phyloP scores from a whole-genome alignment of 2,329 filamentous ascomycete species.

The Dactylellina drechsleri region DNA sequence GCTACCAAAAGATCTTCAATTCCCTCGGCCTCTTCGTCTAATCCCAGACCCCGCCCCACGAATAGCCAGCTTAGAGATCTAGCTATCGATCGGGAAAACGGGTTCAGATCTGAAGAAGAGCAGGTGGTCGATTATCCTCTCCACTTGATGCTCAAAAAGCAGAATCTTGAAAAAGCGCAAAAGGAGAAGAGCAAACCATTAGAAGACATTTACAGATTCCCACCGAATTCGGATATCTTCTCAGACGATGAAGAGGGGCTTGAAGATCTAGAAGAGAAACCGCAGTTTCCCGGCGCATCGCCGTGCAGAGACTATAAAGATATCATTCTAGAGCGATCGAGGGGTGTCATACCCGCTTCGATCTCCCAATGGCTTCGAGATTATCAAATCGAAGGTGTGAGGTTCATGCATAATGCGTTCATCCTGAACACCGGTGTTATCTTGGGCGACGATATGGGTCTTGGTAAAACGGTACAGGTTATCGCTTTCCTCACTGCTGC shows the following conservation, averaged over 20 bases:
- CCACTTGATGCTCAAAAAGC: slow-evolving; percentile 37
- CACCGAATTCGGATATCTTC: slow-evolving; percentile 62
- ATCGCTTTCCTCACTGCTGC: slow-evolving; percentile 89
- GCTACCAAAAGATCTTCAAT: slow-evolving; percentile 55
- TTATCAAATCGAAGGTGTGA: slow-evolving; percentile 86
- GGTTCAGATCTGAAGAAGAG: slow-evolving; percentile 59
- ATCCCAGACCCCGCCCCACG: slow-evolving; percentile 27
- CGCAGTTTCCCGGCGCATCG: slow-evolving; percentile 75
- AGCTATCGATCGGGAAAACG: slow-evolving; percentile 56
- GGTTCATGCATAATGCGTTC: slow-evolving; percentile 87
- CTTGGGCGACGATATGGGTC: slow-evolving; percentile 94
- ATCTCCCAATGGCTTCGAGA: slow-evolving; percentile 91
- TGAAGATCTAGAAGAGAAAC: slow-evolving; percentile 68
- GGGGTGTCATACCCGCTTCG: slow-evolving; percentile 83
- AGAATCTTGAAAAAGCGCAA: slow-evolving; percentile 38
- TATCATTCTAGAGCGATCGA: slow-evolving; percentile 77
- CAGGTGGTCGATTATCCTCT: slow-evolving; percentile 57
- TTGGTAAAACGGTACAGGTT: slow-evolving; percentile 97
- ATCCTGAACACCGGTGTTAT: slow-evolving; percentile 91
- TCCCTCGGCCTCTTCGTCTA: slow-evolving; percentile 48
- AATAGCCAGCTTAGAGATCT: slow-evolving; percentile 55
- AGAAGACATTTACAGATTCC: slow-evolving; percentile 55
- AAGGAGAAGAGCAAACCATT: slow-evolving; percentile 48
- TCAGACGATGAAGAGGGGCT: slow-evolving; percentile 63
- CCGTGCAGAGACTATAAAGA: slow-evolving; percentile 78